phyloP scores from a whole-genome alignment of 169 alveolate genomes.

The Plasmodium gallinaceum region DNA sequence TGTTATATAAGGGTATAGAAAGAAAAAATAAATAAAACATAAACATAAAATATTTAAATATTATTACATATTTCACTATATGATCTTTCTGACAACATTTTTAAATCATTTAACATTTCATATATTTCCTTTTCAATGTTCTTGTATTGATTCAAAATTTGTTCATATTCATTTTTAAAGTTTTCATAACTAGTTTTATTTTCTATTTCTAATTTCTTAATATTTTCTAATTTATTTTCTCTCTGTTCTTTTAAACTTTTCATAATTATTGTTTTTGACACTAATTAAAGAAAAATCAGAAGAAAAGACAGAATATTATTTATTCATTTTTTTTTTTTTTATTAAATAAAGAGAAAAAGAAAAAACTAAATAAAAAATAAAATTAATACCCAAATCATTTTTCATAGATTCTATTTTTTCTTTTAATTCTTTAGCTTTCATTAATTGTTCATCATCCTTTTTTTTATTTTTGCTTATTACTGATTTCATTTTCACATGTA shows the following conservation, averaged over 20 bases:
- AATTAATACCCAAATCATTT: conserved; percentile 46
- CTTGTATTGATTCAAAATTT: conserved; percentile 45
- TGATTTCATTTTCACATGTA: conserved; percentile 38
- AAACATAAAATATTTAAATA: not conserved
- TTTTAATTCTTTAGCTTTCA: conserved; percentile 63
- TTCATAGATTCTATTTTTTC: conserved; percentile 67
- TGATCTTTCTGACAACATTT: conserved; percentile 49
- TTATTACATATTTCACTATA: conserved; percentile 74
- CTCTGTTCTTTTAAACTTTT: conserved; percentile 53
- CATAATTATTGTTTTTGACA: conserved; percentile 40
- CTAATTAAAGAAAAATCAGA: not conserved
- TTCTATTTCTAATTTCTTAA: conserved; percentile 52
- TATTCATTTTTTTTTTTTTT: conserved; percentile 1
- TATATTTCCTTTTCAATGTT: conserved; percentile 48
- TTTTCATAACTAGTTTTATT: conserved; percentile 49
- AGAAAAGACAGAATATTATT: not conserved
- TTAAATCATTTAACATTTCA: conserved; percentile 58
- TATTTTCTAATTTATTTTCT: conserved; percentile 50
- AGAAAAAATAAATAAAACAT: not conserved
- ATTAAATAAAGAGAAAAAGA: not conserved
- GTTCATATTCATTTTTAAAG: conserved; percentile 53
- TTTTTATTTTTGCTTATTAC: conserved; percentile 47
- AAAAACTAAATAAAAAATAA: not conserved
- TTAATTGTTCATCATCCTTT: conserved; percentile 54
- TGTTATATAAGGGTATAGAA: not conserved